Evolutionary conservation across 1,284 basidiomycete species (phyloP), one percentile per base, ranked within the genome.

Genomic region (Trichosporon asahii): DNA sequence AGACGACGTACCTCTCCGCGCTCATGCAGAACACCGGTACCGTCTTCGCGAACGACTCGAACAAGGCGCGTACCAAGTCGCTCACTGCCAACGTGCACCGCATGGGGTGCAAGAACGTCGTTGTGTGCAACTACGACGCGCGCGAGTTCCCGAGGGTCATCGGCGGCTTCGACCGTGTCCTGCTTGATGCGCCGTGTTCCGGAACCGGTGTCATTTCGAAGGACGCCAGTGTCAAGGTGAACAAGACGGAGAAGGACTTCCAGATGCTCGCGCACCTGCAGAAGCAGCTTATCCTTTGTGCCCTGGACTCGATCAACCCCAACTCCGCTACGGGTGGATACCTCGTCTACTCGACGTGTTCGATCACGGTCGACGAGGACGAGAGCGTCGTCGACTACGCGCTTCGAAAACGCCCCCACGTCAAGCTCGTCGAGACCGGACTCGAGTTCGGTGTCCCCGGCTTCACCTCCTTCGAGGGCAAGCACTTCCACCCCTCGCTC

Each of bases 141-240:
- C 87, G 97, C 71, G 92, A 98, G 83, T 99, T 99, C 85, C 97
- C 97, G n/a, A 98, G 96, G 83, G 95, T 99, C 60, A 95, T 99
- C 85, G 97, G 96, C 25, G 97, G 97, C 0, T 99, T 99, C 77
- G 96, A 99, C 81, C 88, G 97, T 23, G 95, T 99, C 40, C 85
- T 99, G 72, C 86, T 99, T 69, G 97, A 99, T 83, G 96, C 97
- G 55, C 97, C 97, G 31, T 99, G 97, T 83, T 95, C 92, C 76
- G 97, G 97, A 21, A 99, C 97, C 1, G 97, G 97, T 74, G 96
- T 99, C 69, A 98, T 99, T 77, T 92, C 91, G 85, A 99, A 99
- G 85, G 97, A 99, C 82, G 88, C 92, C 31, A 94, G 93, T 79
- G 97, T 99, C 74, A 99, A 99, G 85, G 88, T 94, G 75, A 99